These are phyloP conservation scores for Viola pubescens DNA, from an alignment of 441 rosid species.

Conservation along the genomic window DNA sequence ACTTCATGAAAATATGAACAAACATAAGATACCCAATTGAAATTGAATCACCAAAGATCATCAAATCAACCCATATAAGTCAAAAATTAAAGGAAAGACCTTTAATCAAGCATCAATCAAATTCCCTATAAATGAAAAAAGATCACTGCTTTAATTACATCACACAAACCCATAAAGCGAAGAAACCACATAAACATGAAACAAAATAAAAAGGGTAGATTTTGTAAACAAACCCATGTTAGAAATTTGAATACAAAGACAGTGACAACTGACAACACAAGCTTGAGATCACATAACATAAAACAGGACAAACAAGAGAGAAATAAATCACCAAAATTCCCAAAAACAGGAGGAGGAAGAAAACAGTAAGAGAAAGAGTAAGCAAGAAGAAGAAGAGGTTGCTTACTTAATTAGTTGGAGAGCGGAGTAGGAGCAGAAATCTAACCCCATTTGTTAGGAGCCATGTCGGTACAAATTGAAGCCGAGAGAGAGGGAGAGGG, in stretches of 20 bases:
- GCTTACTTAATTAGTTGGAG: not conserved
- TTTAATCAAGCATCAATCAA: too few species aligned
- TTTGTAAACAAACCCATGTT: too few species aligned
- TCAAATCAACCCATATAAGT: not conserved
- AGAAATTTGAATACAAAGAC: not conserved
- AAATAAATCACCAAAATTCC: not conserved
- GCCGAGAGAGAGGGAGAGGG: slow-evolving; percentile 15
- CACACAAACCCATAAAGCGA: too few species aligned
- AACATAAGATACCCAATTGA: not conserved
- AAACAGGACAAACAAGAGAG: not conserved
- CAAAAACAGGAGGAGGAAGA: not conserved
- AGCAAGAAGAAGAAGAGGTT: not conserved
- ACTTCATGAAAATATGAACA: slow-evolving; percentile 11
- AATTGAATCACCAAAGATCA: not conserved
- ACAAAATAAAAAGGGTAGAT: not conserved
- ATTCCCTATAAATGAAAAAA: too few species aligned
- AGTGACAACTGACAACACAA: not conserved
- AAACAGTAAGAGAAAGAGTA: not conserved
- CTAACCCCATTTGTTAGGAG: slow-evolving; percentile 52
- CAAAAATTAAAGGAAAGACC: not conserved
- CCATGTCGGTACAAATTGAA: slow-evolving; percentile 57
- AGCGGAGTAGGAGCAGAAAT: slow-evolving; percentile 25
- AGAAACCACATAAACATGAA: not conserved
- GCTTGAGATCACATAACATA: not conserved
- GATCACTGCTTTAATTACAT: too few species aligned